Evolutionary conservation across 768 basidiomycete species (phyloP).

Genomic region (Mrakia hoshinonis): DNA sequence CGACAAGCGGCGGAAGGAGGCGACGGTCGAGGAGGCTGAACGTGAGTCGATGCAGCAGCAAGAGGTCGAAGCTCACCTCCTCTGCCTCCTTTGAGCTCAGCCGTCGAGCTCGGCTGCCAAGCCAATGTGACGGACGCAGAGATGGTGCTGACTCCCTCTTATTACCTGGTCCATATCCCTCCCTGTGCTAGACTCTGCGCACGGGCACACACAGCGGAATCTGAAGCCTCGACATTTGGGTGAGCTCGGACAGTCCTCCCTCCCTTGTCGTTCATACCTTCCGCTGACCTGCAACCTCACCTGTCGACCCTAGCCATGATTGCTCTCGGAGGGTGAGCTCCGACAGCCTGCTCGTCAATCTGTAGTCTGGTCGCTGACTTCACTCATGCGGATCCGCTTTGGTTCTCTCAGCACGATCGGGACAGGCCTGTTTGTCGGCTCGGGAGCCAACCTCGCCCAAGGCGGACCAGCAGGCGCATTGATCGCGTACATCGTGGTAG

Average conservation of each 20-base stretch:
- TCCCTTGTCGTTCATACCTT: too few species aligned
- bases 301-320: background rate
- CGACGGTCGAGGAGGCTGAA: too few species aligned
- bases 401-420: background rate
- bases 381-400: too few species aligned
- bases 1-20: too few species aligned
- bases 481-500: background rate
- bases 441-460: background rate
- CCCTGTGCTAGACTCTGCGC: background rate
- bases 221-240: background rate
- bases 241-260: background rate
- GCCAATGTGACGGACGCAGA: too few species aligned
- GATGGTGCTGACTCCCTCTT: too few species aligned
- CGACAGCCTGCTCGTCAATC: background rate
- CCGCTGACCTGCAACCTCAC: too few species aligned
- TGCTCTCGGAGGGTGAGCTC: conserved; percentile 1
- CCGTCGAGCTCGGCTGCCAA: too few species aligned
- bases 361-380: background rate
- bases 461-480: conserved; percentile 7
- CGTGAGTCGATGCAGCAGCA: too few species aligned
- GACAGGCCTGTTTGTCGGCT: conserved; percentile 11
- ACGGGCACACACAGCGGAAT: background rate
- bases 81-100: too few species aligned
- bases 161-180: too few species aligned
- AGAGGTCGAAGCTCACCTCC: too few species aligned